Evolutionary conservation across 768 basidiomycete genomes (phyloP), one percentile per base, ranked within the genome.

Genomic region (Lactarius hengduanensis): DNA sequence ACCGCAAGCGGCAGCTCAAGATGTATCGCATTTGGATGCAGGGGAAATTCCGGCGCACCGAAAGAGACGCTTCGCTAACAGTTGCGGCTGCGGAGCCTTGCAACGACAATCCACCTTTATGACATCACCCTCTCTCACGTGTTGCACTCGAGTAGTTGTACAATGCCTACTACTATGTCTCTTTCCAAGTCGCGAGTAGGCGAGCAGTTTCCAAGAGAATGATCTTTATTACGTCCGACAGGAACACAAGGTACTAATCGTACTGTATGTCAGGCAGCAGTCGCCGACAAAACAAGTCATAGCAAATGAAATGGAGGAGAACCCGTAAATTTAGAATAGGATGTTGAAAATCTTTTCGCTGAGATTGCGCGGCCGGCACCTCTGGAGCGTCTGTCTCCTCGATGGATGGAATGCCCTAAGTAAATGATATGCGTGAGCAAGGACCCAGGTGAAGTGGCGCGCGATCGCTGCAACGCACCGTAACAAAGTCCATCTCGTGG

Each of bases 1-100:
- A 99, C 73, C 83, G 97, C 56, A 98, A 97, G 78, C 81, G 92
- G 65, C 91, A 95, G 77, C 78, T 97, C 59, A 96, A 96, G 77
- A 99, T 99, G 97, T 98, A 96, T 75, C 82, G 97, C 56, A 90
- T 95, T 0, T 96, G 94, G 94, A 86, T 95, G 87, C 94, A 96
- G 76, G 92, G 86, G 0, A 90, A 88, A 73, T 94, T 94, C 73
- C 79, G 80, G 65, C 66, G 66, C 15, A 56, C 58, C 10, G 66
- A 60, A 40, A 26, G n/a, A 34, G 61, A 54, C 9, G 36, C 18
- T 6, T 41, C 26, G 10, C 38, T 38, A 1, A 18, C 13, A 3
- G 61, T 2, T 8, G 28, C 9, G 16, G 65, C 2, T 11, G 20
- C 6, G n/a, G 60, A 47, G 60, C 41, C 10, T 18, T 13, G 22